Evolutionary conservation across 2,329 filamentous ascomycete genomes (phyloP), one percentile per base, ranked within the genome.

Genomic region (Aspergillus sergii): DNA sequence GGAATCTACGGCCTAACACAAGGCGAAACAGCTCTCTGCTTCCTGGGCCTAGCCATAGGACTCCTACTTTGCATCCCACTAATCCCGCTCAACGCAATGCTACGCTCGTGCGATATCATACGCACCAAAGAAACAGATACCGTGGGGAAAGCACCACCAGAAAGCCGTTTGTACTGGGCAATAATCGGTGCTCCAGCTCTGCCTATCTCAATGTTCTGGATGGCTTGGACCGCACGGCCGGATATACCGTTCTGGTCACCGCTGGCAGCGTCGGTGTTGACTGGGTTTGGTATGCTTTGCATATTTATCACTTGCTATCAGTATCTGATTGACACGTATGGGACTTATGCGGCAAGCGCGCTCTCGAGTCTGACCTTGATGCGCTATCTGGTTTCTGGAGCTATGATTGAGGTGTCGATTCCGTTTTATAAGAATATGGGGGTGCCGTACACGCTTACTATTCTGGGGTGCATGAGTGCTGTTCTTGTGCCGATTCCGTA

Each of bases 321-420:
- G 75, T 88, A 88, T 68, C 82, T 88, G 59, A 87, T 88, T 61
- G 85, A 88, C 66, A 79, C 78, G 10, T 88, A 87, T 67, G 83
- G 83, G 51, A 78, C 78, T 6, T 85, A 85, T 63, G 80, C 84
- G 0, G 85, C 83, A 1, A 80, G 76, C 4, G 83, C 82, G 0
- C 72, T 85, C 34, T 80, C 80, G 0, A 74, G 80, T 48, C 71
- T 81, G 41, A 81, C 81, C 0, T 71, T 83, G 11, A 76, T 75
- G 1, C 75, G 82, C 4, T 82, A 82, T 62, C 68, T 74, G n/a
- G 73, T 71, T 19, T 75, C 77, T 1, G 79, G 80, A 1, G 79
- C 73, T 0, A 78, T 82, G 75, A 72, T 74, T 0, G 68, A 75
- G 34, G 76, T 72, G 8, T 72, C 71, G 0, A 71, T 75, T 46